Evolutionary conservation across 148 eudicot species (phyloP).

Genomic region (Camellia lanceoleosa): DNA sequence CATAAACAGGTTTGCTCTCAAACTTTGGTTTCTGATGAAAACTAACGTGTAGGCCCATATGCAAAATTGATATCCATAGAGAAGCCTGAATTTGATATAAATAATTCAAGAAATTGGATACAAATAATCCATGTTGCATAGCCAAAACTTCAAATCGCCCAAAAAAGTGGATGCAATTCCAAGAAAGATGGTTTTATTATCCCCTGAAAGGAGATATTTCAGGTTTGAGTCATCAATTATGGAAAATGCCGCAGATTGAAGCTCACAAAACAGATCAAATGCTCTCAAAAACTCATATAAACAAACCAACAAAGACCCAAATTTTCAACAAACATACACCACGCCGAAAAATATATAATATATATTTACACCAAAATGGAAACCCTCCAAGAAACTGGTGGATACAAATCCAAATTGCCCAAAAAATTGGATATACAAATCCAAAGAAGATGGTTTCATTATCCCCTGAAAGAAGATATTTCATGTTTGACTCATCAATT

Average conservation of each 20-base stretch:
- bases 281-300: not conserved
- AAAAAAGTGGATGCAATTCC: not conserved
- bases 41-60: not conserved
- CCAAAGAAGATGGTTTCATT: conserved; percentile 7
- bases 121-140: not conserved
- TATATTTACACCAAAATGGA: no score
- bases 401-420: not conserved
- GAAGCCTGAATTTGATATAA: not conserved
- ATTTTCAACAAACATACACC: not conserved
- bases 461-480: not conserved
- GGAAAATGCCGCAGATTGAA: not conserved
- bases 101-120: conserved; percentile 1
- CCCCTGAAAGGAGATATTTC: not conserved
- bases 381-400: conserved; percentile 3
- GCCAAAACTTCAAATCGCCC: not conserved
- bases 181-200: conserved; percentile 10
- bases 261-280: conserved; percentile 6
- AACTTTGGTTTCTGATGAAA: conserved; percentile 3
- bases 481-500: not conserved
- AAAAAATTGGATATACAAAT: not conserved
- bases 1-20: not conserved
- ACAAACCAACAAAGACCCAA: not conserved
- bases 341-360: no score
- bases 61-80: not conserved
- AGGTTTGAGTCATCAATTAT: not conserved